phyloP scores from a whole-genome alignment of 2,329 filamentous ascomycete species.

The Beauveria asiatica region DNA sequence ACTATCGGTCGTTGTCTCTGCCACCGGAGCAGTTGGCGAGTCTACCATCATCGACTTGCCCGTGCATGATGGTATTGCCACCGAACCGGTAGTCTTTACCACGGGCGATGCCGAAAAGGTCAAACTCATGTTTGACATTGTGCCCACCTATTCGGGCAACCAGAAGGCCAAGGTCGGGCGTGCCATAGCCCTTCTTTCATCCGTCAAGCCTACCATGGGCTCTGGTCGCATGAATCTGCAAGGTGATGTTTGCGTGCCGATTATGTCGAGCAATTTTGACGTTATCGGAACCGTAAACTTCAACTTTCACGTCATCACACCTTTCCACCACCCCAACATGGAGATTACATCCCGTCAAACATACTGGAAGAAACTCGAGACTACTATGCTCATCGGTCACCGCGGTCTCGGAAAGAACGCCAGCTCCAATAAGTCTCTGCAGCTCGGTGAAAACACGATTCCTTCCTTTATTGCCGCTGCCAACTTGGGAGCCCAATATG shows the following conservation, averaged over 20 bases:
- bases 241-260: conserved; percentile 85
- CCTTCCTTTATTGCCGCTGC: conserved; percentile 94
- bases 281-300: conserved; percentile 94
- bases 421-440: conserved; percentile 72
- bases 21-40: conserved; percentile 76
- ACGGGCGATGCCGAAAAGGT: conserved; percentile 70
- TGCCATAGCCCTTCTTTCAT: conserved; percentile 79
- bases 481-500: conserved; percentile 74
- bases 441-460: conserved; percentile 93
- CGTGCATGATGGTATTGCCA: conserved; percentile 86
- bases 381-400: conserved; percentile 72
- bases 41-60: conserved; percentile 85
- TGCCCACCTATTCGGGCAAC: conserved; percentile 88
- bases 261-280: conserved; percentile 75
- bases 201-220: conserved; percentile 73
- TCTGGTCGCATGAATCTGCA: conserved; percentile 85
- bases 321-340: conserved; percentile 91
- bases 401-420: conserved; percentile 85
- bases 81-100: conserved; percentile 86
- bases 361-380: conserved; percentile 89
- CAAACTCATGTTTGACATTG: conserved; percentile 86
- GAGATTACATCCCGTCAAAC: conserved; percentile 82
- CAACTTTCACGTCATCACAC: conserved; percentile 91
- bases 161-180: conserved; percentile 84
- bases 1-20: conserved; percentile 82